Evolutionary conservation across 345 rosid species (phyloP), one percentile per base, ranked within the genome.

Genomic region (Crucihimalaya himalaica): DNA sequence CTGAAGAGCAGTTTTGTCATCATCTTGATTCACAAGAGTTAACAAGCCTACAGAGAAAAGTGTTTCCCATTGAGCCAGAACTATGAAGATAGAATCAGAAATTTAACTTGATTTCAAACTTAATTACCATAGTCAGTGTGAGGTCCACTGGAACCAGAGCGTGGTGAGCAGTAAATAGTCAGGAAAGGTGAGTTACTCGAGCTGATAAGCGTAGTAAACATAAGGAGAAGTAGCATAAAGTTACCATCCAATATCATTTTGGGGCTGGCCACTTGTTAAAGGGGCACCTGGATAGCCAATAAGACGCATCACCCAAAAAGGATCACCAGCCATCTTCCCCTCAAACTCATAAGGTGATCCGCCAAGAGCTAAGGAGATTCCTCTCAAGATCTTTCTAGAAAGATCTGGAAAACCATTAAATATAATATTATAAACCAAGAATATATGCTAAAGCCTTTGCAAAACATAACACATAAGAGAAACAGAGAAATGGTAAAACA

Each of bases 21-120:
- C 92, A 77, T 92, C 96, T 83, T 89, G 98, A 78, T 92, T 92
- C 21, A 92, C 92, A 80, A 92, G 78, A 16, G 96, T 87, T 63
- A 92, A 66, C 83, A 92, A 84, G 51, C 92, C 93, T 85, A 65
- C 68, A 19, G 42, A 42, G 39, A 52, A 55, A 2, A 0, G 28
- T 35, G 34, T 52, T 66, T 18, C 42, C 16, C 35, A 46, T 2
- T 68, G 60, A 65, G 46, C 53, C 47, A 60, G 13, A 63, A 23
- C 20, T 7, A 32, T 10, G 39, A 50, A 57, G 14, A 40, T 0
- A 47, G 5, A 18, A 56, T 57, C 32, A 64, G 37, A 62, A 32
- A 16, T 6, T 25, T 2, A 62, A 45, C 58, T 23, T 11, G 8
- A 11, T 8, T 23, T 58, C 5, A 23, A 67, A 23, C 27, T 12